A percentile compares a stretch with the other conserved stretches of the same genome.
Evolutionary conservation across 2,329 filamentous ascomycete genomes (phyloP).

Genomic region (Trichothecium sympodiale): DNA sequence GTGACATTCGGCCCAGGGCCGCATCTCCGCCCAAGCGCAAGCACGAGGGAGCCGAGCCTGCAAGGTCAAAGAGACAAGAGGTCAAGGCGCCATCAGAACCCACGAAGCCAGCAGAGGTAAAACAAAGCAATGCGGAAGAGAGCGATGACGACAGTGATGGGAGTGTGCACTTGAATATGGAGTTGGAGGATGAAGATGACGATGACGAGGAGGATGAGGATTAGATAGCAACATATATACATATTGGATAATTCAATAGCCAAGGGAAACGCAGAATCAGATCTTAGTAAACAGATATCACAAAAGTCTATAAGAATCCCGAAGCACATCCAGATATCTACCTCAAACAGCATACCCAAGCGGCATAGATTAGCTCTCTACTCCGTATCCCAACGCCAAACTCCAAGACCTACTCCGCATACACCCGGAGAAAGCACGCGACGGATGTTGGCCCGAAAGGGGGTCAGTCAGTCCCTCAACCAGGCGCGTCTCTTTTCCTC

Average conservation of each 20-base stretch:
- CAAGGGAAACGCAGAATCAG: background rate
- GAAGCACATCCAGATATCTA: no score
- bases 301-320: background rate
- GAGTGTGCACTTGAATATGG: constrained; percentile 49
- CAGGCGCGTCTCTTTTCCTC: constrained; percentile 91
- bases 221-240: constrained; percentile 1
- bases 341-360: background rate
- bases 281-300: background rate
- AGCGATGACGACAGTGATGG: constrained; percentile 39
- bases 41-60: constrained; percentile 22
- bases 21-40: constrained; percentile 26
- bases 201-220: constrained; percentile 20
- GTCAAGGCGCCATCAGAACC: constrained; percentile 14
- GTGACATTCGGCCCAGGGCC: constrained; percentile 7
- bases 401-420: no score
- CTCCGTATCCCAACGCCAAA: no score
- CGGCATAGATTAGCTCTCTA: no score
- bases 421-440: no score
- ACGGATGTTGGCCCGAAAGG: no score
- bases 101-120: constrained; percentile 10
- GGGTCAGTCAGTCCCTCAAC: constrained; percentile 78
- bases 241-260: background rate
- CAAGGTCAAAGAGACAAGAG: constrained; percentile 28
- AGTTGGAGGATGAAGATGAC: constrained; percentile 40
- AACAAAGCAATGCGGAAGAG: constrained; percentile 13